These are phyloP conservation scores for Floccularia luteovirens DNA, from an alignment of 768 basidiomycete species.

Conservation along the genomic window DNA sequence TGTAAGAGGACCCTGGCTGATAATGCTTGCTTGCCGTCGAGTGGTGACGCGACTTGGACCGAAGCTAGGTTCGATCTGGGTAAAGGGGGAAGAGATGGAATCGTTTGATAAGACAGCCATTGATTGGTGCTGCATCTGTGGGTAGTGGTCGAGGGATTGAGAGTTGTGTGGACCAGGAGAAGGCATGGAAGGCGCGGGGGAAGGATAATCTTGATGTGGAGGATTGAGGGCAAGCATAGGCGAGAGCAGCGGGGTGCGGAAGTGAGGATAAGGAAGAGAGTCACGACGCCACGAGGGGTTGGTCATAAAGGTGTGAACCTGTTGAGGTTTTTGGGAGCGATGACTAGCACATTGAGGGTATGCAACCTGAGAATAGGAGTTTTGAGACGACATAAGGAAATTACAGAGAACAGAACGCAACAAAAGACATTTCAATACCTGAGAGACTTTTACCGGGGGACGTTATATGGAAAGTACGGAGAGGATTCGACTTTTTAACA, in stretches of 20 bases:
- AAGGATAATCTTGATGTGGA: constrained; percentile 29
- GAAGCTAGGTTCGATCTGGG: constrained; percentile 41
- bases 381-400: constrained; percentile 2
- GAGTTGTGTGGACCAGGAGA: constrained; percentile 20
- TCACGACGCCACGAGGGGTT: constrained; percentile 7
- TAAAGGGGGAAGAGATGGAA: constrained; percentile 15
- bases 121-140: constrained; percentile 18
- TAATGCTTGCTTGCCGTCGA: neutral
- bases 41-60: constrained; percentile 41
- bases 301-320: constrained; percentile 15
- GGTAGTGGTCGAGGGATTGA: constrained; percentile 15
- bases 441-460: too few relatives aligned
- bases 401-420: too few relatives aligned
- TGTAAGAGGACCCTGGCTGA: constrained; percentile 14
- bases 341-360: constrained; percentile 4
- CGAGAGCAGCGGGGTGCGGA: constrained; percentile 7
- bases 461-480: too few relatives aligned
- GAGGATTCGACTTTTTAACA: too few relatives aligned
- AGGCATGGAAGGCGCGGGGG: constrained; percentile 28
- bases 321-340: constrained; percentile 1
- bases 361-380: neutral
- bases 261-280: constrained; percentile 8
- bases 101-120: constrained; percentile 13
- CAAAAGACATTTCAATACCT: too few relatives aligned
- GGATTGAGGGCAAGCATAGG: constrained; percentile 11